Evolutionary conservation across 495 filamentous ascomycete genomes (phyloP).

Genomic region (Penicillium bovifimosum): DNA sequence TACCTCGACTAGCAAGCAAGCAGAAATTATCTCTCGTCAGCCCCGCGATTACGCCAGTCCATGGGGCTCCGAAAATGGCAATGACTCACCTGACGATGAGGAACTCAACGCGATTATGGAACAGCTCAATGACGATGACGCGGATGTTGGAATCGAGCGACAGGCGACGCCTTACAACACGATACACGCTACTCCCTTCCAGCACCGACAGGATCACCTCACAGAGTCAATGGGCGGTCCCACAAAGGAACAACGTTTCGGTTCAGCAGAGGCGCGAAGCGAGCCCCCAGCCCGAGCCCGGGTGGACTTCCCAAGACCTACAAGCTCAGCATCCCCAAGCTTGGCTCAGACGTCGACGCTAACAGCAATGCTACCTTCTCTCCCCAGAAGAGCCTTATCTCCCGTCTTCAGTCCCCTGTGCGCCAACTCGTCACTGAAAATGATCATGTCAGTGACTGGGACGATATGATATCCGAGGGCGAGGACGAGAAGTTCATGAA

Average conservation of each 20-base stretch:
- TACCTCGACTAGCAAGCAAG: slow-evolving; percentile 5
- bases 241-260: slow-evolving; percentile 52
- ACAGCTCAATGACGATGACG: slow-evolving; percentile 65
- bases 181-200: slow-evolving; percentile 20
- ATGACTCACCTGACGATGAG: slow-evolving; percentile 56
- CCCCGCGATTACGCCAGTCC: slow-evolving; percentile 7
- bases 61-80: slow-evolving; percentile 27
- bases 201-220: slow-evolving; percentile 28
- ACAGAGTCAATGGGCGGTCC: slow-evolving; percentile 37
- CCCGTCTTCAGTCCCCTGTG: slow-evolving; percentile 49
- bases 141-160: slow-evolving; percentile 65
- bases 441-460: slow-evolving; percentile 81
- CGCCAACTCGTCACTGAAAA: slow-evolving; percentile 62
- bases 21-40: not conserved
- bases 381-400: slow-evolving; percentile 34
- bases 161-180: slow-evolving; percentile 37
- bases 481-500: slow-evolving; percentile 76
- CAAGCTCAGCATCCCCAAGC: slow-evolving; percentile 40
- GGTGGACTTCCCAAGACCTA: slow-evolving; percentile 48
- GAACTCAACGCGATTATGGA: slow-evolving; percentile 86
- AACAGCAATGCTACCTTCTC: slow-evolving; percentile 36
- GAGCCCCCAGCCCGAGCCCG: slow-evolving; percentile 76
- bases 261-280: slow-evolving; percentile 53
- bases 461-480: slow-evolving; percentile 72
- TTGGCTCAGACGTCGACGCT: slow-evolving; percentile 36